A percentile compares a stretch with the other conserved stretches of the same genome.
These are phyloP conservation scores for Mortierella sp. DNA, from an alignment of 371 early-diverging fungal genomes.

Conservation along the genomic window DNA sequence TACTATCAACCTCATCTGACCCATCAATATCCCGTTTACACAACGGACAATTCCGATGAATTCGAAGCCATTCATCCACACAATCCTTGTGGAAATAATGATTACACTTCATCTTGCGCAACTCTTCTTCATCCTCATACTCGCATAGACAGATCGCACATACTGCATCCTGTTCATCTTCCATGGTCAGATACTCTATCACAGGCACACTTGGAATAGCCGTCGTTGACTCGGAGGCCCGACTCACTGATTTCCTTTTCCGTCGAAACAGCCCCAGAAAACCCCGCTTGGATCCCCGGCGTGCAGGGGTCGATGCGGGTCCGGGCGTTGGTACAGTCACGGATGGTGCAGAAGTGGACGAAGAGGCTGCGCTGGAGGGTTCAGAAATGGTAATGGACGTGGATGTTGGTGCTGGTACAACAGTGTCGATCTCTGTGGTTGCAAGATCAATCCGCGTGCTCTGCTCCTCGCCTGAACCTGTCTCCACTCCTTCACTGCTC, in stretches of 20 bases:
- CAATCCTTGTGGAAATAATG: conserved; percentile 91
- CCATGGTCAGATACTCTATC: conserved; percentile 40
- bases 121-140: conserved; percentile 72
- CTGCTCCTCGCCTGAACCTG: conserved; percentile 7
- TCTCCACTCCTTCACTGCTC: background rate
- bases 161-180: conserved; percentile 47
- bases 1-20: too few species aligned
- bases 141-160: conserved; percentile 75
- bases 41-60: conserved; percentile 56
- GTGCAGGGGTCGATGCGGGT: background rate
- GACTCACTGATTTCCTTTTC: conserved; percentile 12
- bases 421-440: background rate
- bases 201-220: background rate
- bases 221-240: too few species aligned
- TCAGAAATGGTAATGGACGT: too few species aligned
- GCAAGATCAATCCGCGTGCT: background rate
- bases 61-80: conserved; percentile 82
- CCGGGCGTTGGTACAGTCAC: background rate
- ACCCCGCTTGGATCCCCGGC: conserved; percentile 12
- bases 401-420: background rate
- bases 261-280: conserved; percentile 14
- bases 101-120: conserved; percentile 70
- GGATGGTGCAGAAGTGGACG: background rate
- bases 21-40: conserved; percentile 57
- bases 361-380: too few species aligned